Evolutionary conservation across 177 flowering plant genomes (phyloP).

Genomic region (Tripterygium wilfordii): DNA sequence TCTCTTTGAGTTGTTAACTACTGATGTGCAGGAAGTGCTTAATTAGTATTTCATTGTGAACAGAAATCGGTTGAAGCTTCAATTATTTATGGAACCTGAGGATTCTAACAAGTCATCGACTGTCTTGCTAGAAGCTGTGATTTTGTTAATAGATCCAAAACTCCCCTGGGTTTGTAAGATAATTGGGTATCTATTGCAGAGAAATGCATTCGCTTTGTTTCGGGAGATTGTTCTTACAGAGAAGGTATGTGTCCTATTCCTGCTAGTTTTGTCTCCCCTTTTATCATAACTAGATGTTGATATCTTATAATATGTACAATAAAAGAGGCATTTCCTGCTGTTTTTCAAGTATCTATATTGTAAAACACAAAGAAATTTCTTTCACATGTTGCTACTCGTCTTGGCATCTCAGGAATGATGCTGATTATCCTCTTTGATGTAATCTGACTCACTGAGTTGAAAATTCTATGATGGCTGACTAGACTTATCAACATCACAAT

Average conservation of each 20-base stretch:
- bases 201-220: conserved; percentile 41
- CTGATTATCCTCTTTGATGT: too few relatives aligned
- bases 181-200: conserved; percentile 47
- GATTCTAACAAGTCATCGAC: conserved; percentile 32
- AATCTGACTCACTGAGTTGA: too few relatives aligned
- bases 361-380: too few relatives aligned
- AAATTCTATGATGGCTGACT: too few relatives aligned
- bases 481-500: too few relatives aligned
- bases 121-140: conserved; percentile 57
- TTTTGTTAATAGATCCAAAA: conserved; percentile 49
- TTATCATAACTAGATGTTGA: too few relatives aligned
- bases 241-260: conserved; percentile 35
- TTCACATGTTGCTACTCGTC: too few relatives aligned
- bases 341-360: neutral
- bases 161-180: conserved; percentile 84
- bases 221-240: conserved; percentile 60
- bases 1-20: neutral
- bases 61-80: conserved; percentile 66
- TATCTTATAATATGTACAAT: too few relatives aligned
- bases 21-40: neutral
- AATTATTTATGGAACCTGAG: conserved; percentile 39
- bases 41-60: neutral
- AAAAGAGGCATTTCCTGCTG: neutral
- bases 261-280: too few relatives aligned
- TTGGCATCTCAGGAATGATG: too few relatives aligned